Evolutionary conservation across 768 basidiomycete genomes (phyloP), one percentile per base, ranked within the genome.

Genomic region (Calocybe indica): DNA sequence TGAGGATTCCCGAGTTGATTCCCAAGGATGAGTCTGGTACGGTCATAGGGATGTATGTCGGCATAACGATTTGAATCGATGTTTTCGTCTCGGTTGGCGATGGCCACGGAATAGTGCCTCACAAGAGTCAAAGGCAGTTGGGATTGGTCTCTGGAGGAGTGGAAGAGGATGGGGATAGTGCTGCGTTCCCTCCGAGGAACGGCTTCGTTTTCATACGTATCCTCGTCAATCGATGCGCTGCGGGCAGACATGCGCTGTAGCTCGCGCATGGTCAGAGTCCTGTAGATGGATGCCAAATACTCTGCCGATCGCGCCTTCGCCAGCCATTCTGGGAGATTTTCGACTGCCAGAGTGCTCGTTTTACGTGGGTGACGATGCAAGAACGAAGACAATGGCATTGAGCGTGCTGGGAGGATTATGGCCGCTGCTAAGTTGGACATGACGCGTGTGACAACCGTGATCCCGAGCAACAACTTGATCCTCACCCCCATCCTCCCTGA

Each of bases 11-110:
- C 31, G n/a, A 31, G 36, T 11, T 11, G 36, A 37, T 11, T 11
- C 29, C 28, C n/a, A 13, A 29, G 42, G 42, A n/a, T 59, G 30
- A 91, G 81, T 11, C 88, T 77, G 0, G 87, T 92, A 42, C 87
- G 77, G 64, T 94, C 88, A 60, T 92, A 94, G 0, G 92, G 87
- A 40, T 78, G 65, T 45, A 93, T 75, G 55, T 90, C 79, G 29
- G 59, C 43, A 55, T 93, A 93, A 9, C 91, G 85, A 68, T 92
- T 91, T 31, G 62, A 63, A 40, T 54, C 55, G 14, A 56, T 41
- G 56, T 86, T 78, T 28, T 59, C 61, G 29, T 70, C 69, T 42
- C 70, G 60, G 42, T 59, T 62, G 13, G 78, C 84, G n/a, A 70
- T 59, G 5, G 70, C 60, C 50, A 81, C 66, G 10, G 85, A 79